Percentiles rank a stretch among this genome's conserved stretches.
phyloP scores from a whole-genome alignment of 176 grass and related monocot genomes.

The Oryza meridionalis region DNA sequence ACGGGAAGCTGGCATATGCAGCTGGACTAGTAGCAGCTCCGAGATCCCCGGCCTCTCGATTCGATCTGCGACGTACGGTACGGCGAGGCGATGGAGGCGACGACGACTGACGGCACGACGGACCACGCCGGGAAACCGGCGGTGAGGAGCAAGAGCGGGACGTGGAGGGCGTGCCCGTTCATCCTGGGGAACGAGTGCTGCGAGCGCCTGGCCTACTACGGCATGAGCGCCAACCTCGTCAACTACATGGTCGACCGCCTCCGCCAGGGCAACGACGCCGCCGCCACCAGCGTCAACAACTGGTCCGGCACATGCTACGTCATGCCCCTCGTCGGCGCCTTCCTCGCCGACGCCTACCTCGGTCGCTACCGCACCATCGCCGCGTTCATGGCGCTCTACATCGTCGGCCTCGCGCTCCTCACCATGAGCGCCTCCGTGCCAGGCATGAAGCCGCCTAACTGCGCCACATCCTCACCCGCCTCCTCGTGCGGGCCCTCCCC shows the following conservation, averaged over 20 bases:
- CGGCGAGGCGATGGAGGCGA: not conserved
- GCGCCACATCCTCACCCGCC: too few relatives aligned
- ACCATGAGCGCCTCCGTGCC: not conserved
- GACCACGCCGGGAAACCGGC: slow-evolving; percentile 36
- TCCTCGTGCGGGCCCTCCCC: too few relatives aligned
- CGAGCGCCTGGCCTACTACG: slow-evolving; percentile 52
- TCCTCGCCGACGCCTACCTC: slow-evolving; percentile 78
- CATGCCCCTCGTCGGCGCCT: slow-evolving; percentile 72
- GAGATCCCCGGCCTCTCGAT: too few relatives aligned
- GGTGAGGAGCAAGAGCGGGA: slow-evolving; percentile 35
- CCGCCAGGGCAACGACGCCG: slow-evolving; percentile 37
- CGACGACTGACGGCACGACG: slow-evolving; percentile 39
- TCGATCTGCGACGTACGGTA: not conserved
- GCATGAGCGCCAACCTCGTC: slow-evolving; percentile 52
- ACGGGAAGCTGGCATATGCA: too few relatives aligned
- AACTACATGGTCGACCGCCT: slow-evolving; percentile 44
- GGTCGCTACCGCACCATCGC: slow-evolving; percentile 84
- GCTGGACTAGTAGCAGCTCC: too few relatives aligned
- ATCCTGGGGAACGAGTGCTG: slow-evolving; percentile 55
- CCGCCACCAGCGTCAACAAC: slow-evolving; percentile 48
- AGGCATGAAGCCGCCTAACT: not conserved
- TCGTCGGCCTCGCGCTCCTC: not conserved
- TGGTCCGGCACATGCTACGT: slow-evolving; percentile 58
- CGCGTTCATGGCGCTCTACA: slow-evolving; percentile 30
- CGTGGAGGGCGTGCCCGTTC: slow-evolving; percentile 43